A percentile compares a stretch with the other conserved stretches of the same genome.
Evolutionary conservation across 805 yeast species (phyloP).

Genomic region (Spathaspora hagerdaliae): DNA sequence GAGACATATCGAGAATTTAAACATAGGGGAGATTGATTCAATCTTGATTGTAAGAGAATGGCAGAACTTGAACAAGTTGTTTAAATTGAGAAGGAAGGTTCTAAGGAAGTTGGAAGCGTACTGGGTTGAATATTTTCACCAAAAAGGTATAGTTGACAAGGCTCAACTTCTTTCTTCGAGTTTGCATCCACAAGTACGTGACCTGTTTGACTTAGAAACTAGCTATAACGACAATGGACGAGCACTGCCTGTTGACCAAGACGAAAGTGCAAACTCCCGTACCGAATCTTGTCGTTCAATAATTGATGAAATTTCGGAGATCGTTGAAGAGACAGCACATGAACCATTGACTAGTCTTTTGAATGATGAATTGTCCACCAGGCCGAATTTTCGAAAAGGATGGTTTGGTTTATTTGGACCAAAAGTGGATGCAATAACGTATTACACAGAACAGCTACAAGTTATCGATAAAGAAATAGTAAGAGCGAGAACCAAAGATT

Average conservation of each 20-base stretch:
- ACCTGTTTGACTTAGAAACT: constrained; percentile 11
- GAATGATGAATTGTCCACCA: constrained; percentile 19
- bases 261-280: background rate
- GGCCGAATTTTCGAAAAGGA: constrained; percentile 67
- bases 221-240: constrained; percentile 11
- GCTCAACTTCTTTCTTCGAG: constrained; percentile 24
- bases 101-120: constrained; percentile 58
- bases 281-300: constrained; percentile 4
- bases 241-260: background rate
- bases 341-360: constrained; percentile 15
- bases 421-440: constrained; percentile 76
- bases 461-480: constrained; percentile 67
- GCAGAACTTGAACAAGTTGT: constrained; percentile 66
- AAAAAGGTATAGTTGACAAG: constrained; percentile 25
- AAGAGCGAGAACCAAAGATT: constrained; percentile 62
- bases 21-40: constrained; percentile 75
- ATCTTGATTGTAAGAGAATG: constrained; percentile 85
- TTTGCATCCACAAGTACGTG: constrained; percentile 27
- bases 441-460: constrained; percentile 64
- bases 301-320: constrained; percentile 24
- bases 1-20: constrained; percentile 70
- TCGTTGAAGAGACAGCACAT: constrained; percentile 5
- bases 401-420: constrained; percentile 61
- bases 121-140: constrained; percentile 65
- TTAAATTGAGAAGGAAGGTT: constrained; percentile 52